Base-by-base conservation (phyloP, 495 filamentous ascomycete species). In the Hyaloscypha variabilis region DNA sequence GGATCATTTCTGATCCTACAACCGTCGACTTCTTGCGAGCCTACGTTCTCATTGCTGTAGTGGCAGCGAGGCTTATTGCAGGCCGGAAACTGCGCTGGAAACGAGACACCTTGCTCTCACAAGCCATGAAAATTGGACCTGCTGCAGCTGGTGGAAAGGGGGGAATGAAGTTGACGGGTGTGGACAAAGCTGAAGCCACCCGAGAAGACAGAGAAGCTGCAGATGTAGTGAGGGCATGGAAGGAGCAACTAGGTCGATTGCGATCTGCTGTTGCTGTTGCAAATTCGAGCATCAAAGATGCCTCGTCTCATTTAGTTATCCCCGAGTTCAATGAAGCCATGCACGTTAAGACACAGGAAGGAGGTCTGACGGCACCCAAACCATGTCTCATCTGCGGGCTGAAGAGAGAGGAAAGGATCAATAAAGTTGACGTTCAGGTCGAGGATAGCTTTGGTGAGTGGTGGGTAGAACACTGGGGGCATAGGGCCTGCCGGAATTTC, bases 401-500 rank as follows among this genome's bases (percentile, higher is more conserved):
- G 67, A 93, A 88, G 77, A 79, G 94, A 69, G 91, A 96, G 52
- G 95, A 99, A 78, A 81, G 94, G 39, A 78, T 97, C 23, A 73
- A 79, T 2, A 87, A 84, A 68, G 80, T 96, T 30, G 94, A 97
- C 75, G 79, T 88, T 29, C 80, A 87, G 61, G 89, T 96, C 23
- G 85, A 92, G 67, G 95, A 97, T 78, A 92, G 88, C 75, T 94
- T 96, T 79, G 92, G 91, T 46, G 93, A 97, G 76, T 97, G 92
- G 92, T 99, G 95, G 95, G 82, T 90, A 17, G 91, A 96, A 39
- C 88, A 94, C 75, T 96, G 92, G 92, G 88, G 90, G 0, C 90
- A 97, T 78, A 77, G 87, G 19, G 85, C 85, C 60, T 99, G 95
- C 76, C 83, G 84, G 71, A 85, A 84, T 62, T 97, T 97, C 70